These are phyloP conservation scores for Umbellularia californica DNA, from an alignment of 164 flowering plant species.

Conservation along the genomic window DNA sequence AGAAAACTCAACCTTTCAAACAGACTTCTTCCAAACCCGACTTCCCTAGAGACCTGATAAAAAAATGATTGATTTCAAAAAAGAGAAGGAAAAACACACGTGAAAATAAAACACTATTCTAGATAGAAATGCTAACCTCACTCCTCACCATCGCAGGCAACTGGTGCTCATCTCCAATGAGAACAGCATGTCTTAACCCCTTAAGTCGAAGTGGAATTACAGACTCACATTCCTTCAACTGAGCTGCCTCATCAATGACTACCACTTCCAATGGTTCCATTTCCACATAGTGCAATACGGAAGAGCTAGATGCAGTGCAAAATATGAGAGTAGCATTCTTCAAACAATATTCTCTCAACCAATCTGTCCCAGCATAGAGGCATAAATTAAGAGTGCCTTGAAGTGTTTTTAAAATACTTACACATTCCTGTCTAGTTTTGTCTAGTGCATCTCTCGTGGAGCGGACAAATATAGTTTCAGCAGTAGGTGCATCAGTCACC, in stretches of 20 bases:
- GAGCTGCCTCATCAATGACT: constrained; percentile 59
- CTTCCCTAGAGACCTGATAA: constrained; percentile 20
- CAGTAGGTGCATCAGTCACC: not conserved
- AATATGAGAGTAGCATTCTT: constrained; percentile 30
- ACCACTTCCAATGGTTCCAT: constrained; percentile 22
- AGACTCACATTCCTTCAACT: constrained; percentile 56
- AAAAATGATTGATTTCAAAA: not conserved
- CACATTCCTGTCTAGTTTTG: constrained; percentile 24
- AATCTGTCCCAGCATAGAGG: not conserved
- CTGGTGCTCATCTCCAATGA: constrained; percentile 53
- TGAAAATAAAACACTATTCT: not conserved
- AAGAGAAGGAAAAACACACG: too few relatives aligned
- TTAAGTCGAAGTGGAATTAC: constrained; percentile 39
- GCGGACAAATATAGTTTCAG: not conserved
- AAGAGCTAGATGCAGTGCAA: constrained; percentile 45
- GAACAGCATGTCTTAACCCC: constrained; percentile 37
- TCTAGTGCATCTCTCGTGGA: not conserved
- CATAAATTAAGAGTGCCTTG: constrained; percentile 27
- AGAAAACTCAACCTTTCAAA: constrained; percentile 37
- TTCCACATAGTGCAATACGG: constrained; percentile 12
- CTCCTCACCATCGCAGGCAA: constrained; percentile 51
- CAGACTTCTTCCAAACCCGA: constrained; percentile 41
- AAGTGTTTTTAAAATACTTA: constrained; percentile 25
- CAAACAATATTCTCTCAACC: constrained; percentile 22
- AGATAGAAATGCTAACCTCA: constrained; percentile 22